These are phyloP conservation scores for Xeromyces bisporus DNA, from an alignment of 495 filamentous ascomycete species.

Conservation along the genomic window DNA sequence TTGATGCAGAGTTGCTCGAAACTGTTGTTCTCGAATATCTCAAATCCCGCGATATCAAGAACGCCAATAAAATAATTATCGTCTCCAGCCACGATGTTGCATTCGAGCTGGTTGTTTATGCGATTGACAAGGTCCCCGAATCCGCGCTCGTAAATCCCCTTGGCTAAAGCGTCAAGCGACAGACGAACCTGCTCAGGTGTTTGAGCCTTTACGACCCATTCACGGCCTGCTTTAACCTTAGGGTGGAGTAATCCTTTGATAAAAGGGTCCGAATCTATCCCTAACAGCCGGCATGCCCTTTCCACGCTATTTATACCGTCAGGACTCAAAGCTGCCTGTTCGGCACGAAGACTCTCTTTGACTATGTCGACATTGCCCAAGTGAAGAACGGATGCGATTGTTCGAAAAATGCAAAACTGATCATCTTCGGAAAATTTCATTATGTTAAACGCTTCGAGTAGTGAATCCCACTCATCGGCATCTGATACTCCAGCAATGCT, in stretches of 20 bases:
- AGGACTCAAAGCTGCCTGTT: slow-evolving; percentile 69
- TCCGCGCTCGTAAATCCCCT: slow-evolving; percentile 91
- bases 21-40: slow-evolving; percentile 96
- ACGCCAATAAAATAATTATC: slow-evolving; percentile 95
- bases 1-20: slow-evolving; percentile 99
- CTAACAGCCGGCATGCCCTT: slow-evolving; percentile 68
- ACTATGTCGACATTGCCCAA: slow-evolving; percentile 80
- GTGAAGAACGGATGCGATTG: slow-evolving; percentile 81
- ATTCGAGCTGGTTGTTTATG: slow-evolving; percentile 84
- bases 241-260: slow-evolving; percentile 80
- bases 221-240: slow-evolving; percentile 80
- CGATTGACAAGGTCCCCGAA: slow-evolving; percentile 86
- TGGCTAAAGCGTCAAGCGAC: slow-evolving; percentile 78
- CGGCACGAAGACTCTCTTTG: slow-evolving; percentile 74
- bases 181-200: slow-evolving; percentile 91
- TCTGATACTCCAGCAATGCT: slow-evolving; percentile 84
- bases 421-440: slow-evolving; percentile 90
- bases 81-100: slow-evolving; percentile 56
- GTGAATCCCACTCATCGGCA: slow-evolving; percentile 68
- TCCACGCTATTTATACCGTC: slow-evolving; percentile 54
- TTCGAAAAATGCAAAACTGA: slow-evolving; percentile 65
- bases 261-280: slow-evolving; percentile 70
- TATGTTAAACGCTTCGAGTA: slow-evolving; percentile 84
- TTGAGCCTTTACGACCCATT: slow-evolving; percentile 97
- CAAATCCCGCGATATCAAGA: slow-evolving; percentile 97